Evolutionary conservation across 305 asterid genomes (phyloP), one percentile per base, ranked within the genome.

Genomic region (Andrographis paniculata): DNA sequence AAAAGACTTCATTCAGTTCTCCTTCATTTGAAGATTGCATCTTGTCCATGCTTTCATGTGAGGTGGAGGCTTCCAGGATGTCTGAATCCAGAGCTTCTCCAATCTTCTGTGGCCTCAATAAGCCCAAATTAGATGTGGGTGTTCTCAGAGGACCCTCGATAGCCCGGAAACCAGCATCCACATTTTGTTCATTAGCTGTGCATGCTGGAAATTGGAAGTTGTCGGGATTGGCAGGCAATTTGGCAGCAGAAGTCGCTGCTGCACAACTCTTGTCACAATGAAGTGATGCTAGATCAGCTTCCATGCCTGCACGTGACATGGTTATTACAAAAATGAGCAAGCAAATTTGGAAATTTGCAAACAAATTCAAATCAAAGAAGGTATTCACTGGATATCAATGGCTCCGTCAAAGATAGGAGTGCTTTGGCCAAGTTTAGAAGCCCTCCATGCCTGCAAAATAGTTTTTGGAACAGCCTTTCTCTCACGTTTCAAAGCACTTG

Each of bases 361-460:
- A 43, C 45, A 52, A 22, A 56, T 17, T 45, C 37, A 52, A 17
- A 27, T 22, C 31, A 48, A 23, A 43, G 21, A 27, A 45, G 9
- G 37, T 48, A 68, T 84, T 69, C 70, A 76, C 97, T 59, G 22
- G 82, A 66, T 62, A 77, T 50, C 48, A 62, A 59, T 58, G 94
- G 87, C 64, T 79, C 94, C 48, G 65, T n/a, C 35, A 58, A 82
- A 55, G 71, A 77, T 74, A 61, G 33, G 58, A 44, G 80, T 80
- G 48, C 70, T 58, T 53, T 49, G 59, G 50, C 50, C 57, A 22
- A 63, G 55, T 65, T 72, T 79, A 40, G 27, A 64, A 59, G 64
- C 60, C 71, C 68, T 71, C 94, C 87, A 72, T 50, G 59, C 73
- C 44, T 69, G 73, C 20, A 72, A 66, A 53, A 40, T 38, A 41